phyloP scores from a whole-genome alignment of 192 early-diverging fungal species.

The Jimgerdemannia flammicorona region DNA sequence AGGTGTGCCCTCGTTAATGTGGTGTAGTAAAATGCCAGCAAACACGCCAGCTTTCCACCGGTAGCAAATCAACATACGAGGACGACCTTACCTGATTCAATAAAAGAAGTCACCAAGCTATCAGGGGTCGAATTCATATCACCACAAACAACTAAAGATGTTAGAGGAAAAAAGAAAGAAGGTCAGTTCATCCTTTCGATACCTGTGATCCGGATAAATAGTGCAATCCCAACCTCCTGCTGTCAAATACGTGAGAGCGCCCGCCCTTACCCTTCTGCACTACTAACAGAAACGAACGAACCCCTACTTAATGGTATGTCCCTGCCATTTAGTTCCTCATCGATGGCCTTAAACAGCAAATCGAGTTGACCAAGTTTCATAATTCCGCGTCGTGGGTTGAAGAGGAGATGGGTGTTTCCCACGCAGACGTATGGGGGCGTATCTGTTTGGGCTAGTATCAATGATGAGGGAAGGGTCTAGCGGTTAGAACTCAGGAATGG shows the following conservation, averaged over 20 bases:
- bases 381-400: background rate
- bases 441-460: background rate
- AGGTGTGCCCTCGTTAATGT: no score
- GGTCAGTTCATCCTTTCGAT: no score
- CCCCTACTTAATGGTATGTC: background rate
- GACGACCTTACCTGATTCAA: background rate
- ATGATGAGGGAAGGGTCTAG: no score
- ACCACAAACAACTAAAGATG: background rate
- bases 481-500: no score
- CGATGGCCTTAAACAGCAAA: background rate
- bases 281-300: background rate
- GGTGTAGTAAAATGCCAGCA: no score
- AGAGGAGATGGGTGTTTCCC: conserved; percentile 2
- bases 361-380: background rate
- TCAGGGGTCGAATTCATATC: conserved; percentile 7
- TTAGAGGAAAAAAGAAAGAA: background rate
- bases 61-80: background rate
- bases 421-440: background rate
- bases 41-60: no score
- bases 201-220: no score
- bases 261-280: background rate
- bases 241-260: no score
- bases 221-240: no score
- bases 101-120: background rate
- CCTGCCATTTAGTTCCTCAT: background rate